Conservation (phyloP, 148 eudicot species). For the Selenicereus undatus region DNA sequence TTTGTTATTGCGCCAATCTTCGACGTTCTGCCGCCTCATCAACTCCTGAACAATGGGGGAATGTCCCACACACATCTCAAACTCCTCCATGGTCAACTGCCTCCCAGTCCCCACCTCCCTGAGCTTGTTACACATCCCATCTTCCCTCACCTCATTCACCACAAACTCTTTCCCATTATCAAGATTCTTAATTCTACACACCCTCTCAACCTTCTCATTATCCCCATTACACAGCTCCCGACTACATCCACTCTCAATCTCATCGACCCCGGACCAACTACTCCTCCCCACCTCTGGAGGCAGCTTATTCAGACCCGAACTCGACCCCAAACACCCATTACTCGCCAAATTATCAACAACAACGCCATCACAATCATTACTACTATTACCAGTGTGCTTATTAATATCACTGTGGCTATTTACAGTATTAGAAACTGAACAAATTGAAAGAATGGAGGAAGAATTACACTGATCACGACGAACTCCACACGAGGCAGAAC, state of each 20-base stretch:
- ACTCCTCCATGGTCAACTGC: constrained; percentile 93
- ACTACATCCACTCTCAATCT: constrained; percentile 30
- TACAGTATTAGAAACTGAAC: constrained; percentile 55
- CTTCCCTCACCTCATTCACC: constrained; percentile 86
- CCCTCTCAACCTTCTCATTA: constrained; percentile 23
- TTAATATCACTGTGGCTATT: constrained; percentile 36
- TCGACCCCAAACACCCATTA: constrained; percentile 23
- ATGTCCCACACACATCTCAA: constrained; percentile 81
- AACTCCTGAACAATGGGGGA: constrained; percentile 93
- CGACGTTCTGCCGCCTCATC: constrained; percentile 91
- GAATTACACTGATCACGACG: constrained; percentile 20
- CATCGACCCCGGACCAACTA: constrained; percentile 20
- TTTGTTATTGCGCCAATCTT: constrained; percentile 40
- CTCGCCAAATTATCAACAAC: constrained; percentile 29
- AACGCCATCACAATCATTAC: constrained; percentile 11
- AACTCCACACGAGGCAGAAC: not conserved
- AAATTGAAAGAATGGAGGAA: constrained; percentile 33
- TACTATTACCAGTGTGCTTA: constrained; percentile 5
- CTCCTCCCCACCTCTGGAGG: constrained; percentile 33
- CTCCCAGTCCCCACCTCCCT: constrained; percentile 89
- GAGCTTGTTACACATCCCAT: constrained; percentile 76
- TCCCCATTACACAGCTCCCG: constrained; percentile 14
- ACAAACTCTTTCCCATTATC: constrained; percentile 96
- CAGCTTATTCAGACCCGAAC: constrained; percentile 38
- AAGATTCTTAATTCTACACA: constrained; percentile 79